Percentiles rank a stretch among this genome's conserved stretches.
These are phyloP conservation scores for Lasiodiplodia theobromae DNA, from an alignment of 2,329 filamentous ascomycete species.

Conservation along the genomic window DNA sequence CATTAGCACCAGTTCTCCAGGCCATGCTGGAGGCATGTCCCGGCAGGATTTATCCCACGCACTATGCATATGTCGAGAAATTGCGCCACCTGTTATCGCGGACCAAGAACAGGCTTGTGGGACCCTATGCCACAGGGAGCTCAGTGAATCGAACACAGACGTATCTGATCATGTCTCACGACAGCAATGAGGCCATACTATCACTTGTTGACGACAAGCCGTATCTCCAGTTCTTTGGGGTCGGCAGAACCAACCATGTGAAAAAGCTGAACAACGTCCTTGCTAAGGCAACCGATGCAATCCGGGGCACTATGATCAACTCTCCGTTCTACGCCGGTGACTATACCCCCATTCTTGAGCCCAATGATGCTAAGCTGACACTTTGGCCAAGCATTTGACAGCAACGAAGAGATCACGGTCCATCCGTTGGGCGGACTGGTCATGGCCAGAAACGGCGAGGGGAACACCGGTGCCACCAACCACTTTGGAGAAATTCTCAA, in stretches of 20 bases:
- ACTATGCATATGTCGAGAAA: conserved; percentile 44
- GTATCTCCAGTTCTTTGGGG: conserved; percentile 65
- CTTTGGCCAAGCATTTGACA: background rate
- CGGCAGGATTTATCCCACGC: conserved; percentile 49
- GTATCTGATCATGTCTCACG: conserved; percentile 72
- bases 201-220: conserved; percentile 67
- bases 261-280: conserved; percentile 61
- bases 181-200: conserved; percentile 67
- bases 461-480: conserved; percentile 65
- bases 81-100: conserved; percentile 58
- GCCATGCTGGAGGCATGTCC: conserved; percentile 63
- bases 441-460: conserved; percentile 67
- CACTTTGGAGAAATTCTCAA: conserved; percentile 67
- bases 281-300: conserved; percentile 61
- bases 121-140: conserved; percentile 64
- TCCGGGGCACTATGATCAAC: conserved; percentile 67
- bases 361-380: background rate
- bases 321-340: conserved; percentile 62
- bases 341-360: too few relatives aligned
- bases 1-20: conserved; percentile 64
- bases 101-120: conserved; percentile 62
- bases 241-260: conserved; percentile 63
- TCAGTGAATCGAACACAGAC: conserved; percentile 67
- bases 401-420: conserved; percentile 64
- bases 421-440: conserved; percentile 72